Conservation (phyloP, 176 grass and related monocot genomes). For the Hordeum marinum region DNA sequence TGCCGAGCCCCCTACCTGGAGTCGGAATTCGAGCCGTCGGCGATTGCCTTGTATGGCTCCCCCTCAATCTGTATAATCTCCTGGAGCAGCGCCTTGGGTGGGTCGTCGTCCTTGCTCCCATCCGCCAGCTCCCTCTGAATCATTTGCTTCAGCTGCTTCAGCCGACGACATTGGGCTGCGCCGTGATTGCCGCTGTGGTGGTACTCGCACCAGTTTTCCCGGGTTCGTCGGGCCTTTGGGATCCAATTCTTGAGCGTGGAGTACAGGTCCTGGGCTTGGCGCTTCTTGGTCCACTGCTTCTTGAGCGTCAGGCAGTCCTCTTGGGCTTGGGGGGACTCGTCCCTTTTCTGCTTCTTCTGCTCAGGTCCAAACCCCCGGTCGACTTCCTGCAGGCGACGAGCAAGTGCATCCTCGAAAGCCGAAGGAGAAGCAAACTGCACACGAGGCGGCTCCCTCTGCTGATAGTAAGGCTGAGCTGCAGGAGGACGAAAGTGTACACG, state of each 20-base stretch:
- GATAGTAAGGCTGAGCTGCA: background rate
- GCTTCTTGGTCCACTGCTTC: background rate
- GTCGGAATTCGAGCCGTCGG: background rate
- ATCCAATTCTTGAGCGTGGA: background rate
- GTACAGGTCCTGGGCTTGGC: background rate
- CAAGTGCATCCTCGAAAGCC: too few species aligned
- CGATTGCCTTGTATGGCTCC: background rate
- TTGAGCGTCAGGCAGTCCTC: background rate
- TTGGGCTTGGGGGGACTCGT: background rate
- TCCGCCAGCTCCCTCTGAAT: background rate
- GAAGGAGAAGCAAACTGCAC: background rate
- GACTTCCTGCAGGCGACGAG: background rate
- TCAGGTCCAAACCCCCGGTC: background rate
- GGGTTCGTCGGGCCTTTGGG: background rate
- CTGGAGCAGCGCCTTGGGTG: background rate
- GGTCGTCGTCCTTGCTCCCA: background rate
- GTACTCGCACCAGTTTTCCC: background rate
- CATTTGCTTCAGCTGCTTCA: background rate
- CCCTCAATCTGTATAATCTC: background rate
- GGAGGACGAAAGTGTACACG: background rate
- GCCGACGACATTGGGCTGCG: background rate
- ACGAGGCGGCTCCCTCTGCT: background rate
- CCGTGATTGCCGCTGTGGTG: background rate
- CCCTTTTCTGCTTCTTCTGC: background rate
- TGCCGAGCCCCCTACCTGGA: background rate